Conservation (phyloP, 257 asterid species). For the Dorcoceras hygrometricum region DNA sequence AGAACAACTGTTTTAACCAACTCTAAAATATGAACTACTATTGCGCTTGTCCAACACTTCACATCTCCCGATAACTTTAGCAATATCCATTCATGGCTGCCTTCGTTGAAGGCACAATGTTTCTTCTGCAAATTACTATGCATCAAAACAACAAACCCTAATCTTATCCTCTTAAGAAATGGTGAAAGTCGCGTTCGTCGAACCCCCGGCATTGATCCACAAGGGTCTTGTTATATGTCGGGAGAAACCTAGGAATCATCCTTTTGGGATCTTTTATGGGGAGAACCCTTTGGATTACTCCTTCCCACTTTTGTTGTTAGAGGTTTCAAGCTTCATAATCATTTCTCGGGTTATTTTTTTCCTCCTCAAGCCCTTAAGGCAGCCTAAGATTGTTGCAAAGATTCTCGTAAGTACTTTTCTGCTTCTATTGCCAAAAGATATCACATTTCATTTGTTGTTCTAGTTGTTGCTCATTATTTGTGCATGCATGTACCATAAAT, state of each 20-base stretch:
- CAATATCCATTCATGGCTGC: constrained; percentile 21
- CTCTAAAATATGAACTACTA: constrained; percentile 9
- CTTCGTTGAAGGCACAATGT: constrained; percentile 1
- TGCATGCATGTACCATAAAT: too few relatives aligned
- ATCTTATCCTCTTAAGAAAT: constrained; percentile 11
- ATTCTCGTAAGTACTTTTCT: constrained; percentile 57
- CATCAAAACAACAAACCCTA: background rate
- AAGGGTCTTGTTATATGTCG: constrained; percentile 36
- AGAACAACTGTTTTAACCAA: constrained; percentile 5
- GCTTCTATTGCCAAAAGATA: background rate
- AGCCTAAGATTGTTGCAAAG: constrained; percentile 58
- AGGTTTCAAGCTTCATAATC: constrained; percentile 31
- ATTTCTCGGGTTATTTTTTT: constrained; percentile 42
- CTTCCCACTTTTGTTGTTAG: constrained; percentile 51
- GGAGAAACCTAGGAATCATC: constrained; percentile 19
- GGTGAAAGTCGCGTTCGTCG: background rate
- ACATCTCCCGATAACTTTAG: constrained; percentile 20
- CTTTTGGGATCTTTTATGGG: constrained; percentile 80
- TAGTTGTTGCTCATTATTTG: too few relatives aligned
- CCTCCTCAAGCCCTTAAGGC: constrained; percentile 72
- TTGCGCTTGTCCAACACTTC: constrained; percentile 38
- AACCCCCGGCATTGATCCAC: constrained; percentile 1
- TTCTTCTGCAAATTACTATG: background rate
- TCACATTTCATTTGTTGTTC: background rate
- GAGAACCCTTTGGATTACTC: constrained; percentile 56